phyloP scores from a whole-genome alignment of 2,329 filamentous ascomycete species.

The Aspergillus pseudotamarii region DNA sequence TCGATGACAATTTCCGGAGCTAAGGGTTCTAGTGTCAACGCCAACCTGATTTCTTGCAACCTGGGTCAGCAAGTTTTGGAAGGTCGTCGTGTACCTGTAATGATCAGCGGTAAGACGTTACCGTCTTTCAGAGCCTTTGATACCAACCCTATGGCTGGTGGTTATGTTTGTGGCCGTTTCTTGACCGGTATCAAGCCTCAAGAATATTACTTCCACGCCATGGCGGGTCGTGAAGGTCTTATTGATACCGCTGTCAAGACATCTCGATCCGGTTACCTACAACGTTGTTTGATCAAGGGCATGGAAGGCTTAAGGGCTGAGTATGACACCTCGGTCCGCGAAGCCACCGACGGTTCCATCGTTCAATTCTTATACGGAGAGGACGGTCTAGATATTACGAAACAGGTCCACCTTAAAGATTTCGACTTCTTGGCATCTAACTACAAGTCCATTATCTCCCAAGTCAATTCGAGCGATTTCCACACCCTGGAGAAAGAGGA shows the following conservation, averaged over 20 bases:
- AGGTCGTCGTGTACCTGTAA: conserved; percentile 89
- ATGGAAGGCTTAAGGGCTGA: conserved; percentile 93
- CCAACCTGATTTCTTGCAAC: conserved; percentile 96
- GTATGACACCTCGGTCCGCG: conserved; percentile 92
- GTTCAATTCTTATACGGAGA: conserved; percentile 97
- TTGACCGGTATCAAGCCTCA: conserved; percentile 96
- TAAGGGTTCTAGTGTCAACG: conserved; percentile 90
- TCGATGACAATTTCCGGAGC: conserved; percentile 96
- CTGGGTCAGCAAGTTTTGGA: conserved; percentile 95
- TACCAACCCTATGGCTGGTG: conserved; percentile 83
- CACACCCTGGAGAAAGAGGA: conserved; percentile 67
- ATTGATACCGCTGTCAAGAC: conserved; percentile 99
- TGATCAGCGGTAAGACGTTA: conserved; percentile 96
- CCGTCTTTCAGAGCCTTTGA: conserved; percentile 94
- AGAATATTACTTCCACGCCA: conserved; percentile 99
- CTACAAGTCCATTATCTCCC: conserved; percentile 74
- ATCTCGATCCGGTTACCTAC: conserved; percentile 92
- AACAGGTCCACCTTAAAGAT: conserved; percentile 86
- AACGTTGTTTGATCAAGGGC: conserved; percentile 96
- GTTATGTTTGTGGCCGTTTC: conserved; percentile 94
- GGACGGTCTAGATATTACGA: conserved; percentile 90
- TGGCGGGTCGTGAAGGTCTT: conserved; percentile 96
- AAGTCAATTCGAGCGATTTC: conserved; percentile 65
- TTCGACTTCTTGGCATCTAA: conserved; percentile 92
- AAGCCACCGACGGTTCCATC: conserved; percentile 82